Evolutionary conservation across 768 basidiomycete species (phyloP).

Genomic region (Russula olivacea): DNA sequence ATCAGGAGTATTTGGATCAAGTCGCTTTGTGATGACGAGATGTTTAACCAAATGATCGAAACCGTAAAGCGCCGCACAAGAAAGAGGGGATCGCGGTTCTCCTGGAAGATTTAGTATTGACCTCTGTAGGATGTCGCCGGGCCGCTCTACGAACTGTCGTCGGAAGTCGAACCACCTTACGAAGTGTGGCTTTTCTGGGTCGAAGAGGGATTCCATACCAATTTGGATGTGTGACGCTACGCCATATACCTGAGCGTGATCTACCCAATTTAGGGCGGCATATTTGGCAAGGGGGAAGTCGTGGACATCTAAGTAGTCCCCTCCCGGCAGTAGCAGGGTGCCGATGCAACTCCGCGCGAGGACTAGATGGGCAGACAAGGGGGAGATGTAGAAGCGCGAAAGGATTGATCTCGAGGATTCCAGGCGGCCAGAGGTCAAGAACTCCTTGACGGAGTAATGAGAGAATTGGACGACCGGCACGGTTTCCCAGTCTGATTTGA

Average conservation of each 20-base stretch:
- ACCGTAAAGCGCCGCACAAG: not conserved
- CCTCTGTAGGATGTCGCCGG: too few species aligned
- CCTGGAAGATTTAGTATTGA: too few species aligned
- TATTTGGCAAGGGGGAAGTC: not conserved
- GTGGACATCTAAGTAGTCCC: too few species aligned
- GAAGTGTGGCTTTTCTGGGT: not conserved
- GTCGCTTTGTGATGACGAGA: not conserved
- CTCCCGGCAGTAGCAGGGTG: not conserved
- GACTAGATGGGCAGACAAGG: not conserved
- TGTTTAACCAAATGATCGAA: not conserved
- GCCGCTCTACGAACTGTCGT: not conserved
- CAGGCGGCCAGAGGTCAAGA: constrained; percentile 8
- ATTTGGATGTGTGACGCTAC: not conserved
- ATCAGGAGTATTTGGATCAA: not conserved
- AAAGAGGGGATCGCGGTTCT: not conserved
- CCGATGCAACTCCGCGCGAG: constrained; percentile 9
- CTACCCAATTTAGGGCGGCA: not conserved
- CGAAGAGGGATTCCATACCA: not conserved
- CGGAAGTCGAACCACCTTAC: not conserved
- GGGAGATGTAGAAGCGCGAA: not conserved
- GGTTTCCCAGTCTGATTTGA: not conserved
- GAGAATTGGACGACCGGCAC: constrained; percentile 4
- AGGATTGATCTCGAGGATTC: not conserved
- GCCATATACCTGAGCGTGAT: constrained; percentile 1
- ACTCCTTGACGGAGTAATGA: constrained; percentile 6